Base-by-base conservation (phyloP, 2,329 filamentous ascomycete genomes). In the Apiospora hydei region DNA sequence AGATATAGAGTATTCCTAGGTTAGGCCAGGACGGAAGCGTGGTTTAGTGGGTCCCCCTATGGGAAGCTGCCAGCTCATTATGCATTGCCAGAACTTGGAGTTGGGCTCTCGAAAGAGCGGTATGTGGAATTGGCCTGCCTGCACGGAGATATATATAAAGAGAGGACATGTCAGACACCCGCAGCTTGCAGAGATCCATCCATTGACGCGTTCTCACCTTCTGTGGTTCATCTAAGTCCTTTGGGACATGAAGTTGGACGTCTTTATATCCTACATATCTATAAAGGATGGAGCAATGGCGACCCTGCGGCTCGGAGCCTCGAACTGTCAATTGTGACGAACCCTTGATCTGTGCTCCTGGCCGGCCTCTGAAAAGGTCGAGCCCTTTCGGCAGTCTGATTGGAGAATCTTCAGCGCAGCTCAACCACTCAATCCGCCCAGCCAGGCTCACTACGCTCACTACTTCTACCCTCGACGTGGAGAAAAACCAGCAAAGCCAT, bases 291-390 rank as follows among this genome's bases (percentile, higher is more conserved):
- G 69, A 67, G 69, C 71, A 8, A 44, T 47, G 30, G 38, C 41
- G 53, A 46, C 47, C 61, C 74, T 78, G 76, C 76, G 76, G 77
- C 78, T 79, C 75, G 73, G 72, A 70, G 70, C 74, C 46, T 57
- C 49, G 68, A 51, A 49, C 73, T 72, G 77, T 8, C 76, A 77
- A 74, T 78, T 76, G 72, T 76, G 71, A 79, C 73, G 78, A 81
- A 81, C 80, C 72, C 78, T 71, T 81, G 80, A 80, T 80, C 80
- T 77, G 79, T 81, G 79, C 80, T 79, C 77, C 75, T 77, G 74
- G 73, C 75, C 72, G 73, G 72, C 75, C 74, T 75, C 72, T 73
- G 72, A 75, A 72, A 72, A 73, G 69, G 76, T 72, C 74, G 74
- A 75, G 74, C 68, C 70, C 67, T 72, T 68, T 73, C 70, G 71